Evolutionary conservation across 179 eudicot species (phyloP).

Genomic region (Heliamphora pulchella): DNA sequence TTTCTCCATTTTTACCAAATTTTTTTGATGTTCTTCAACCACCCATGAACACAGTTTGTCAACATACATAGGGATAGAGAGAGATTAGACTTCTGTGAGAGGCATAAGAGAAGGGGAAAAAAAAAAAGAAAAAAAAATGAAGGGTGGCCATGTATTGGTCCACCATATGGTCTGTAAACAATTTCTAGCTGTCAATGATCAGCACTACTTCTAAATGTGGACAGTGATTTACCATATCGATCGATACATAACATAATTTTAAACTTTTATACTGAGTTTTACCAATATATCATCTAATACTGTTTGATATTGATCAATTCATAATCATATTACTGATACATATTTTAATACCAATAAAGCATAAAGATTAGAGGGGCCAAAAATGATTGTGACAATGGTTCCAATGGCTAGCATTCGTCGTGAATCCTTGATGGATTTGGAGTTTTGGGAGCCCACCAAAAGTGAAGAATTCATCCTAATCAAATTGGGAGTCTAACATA

Average conservation of each 20-base stretch:
- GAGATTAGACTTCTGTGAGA: background rate
- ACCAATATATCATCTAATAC: no score
- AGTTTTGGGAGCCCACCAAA: background rate
- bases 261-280: no score
- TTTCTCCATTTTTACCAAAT: background rate
- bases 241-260: background rate
- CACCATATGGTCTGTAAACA: background rate
- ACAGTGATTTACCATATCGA: no score
- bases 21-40: background rate
- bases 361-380: no score
- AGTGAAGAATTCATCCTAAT: background rate
- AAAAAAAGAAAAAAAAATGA: background rate
- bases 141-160: background rate
- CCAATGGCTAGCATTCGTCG: background rate
- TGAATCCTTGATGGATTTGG: constrained; percentile 2
- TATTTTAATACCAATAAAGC: no score
- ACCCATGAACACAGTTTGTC: background rate
- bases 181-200: background rate
- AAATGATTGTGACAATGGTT: background rate
- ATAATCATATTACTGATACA: no score
- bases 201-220: background rate
- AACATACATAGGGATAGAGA: background rate
- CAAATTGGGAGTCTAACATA: background rate
- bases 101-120: background rate
- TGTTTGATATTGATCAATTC: no score